Base-by-base conservation (phyloP, 495 filamentous ascomycete species). In the Xylaria bambusicola region DNA sequence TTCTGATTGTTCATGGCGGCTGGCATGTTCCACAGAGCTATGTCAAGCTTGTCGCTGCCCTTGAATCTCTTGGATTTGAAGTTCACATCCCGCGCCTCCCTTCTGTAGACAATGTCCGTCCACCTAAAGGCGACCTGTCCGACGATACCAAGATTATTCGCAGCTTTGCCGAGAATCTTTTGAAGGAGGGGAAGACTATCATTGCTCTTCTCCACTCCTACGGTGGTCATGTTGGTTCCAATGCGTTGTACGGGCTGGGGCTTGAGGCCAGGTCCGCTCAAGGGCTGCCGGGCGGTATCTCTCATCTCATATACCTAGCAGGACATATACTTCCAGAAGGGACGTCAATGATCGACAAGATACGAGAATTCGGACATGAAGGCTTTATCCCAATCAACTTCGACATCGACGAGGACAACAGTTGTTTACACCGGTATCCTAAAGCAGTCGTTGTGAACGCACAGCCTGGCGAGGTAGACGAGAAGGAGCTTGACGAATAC, bases 131-230 rank as follows among this genome's bases (percentile, higher is more conserved):
- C 41, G 65, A 49, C 49, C 64, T 67, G 52, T 66, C 33, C 67
- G 76, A 75, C 60, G 69, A 74, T 49, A 72, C 63, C 2, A 49
- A 26, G 6, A 0, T 69, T 13, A 51, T 69, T 6, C 67, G 69
- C 31, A 27, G 21, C 9, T 68, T 62, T 53, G 70, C 62, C 21
- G 63, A 66, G 48, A 62, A 52, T 23, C 67, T 74, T 23, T 45
- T 68, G 2, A 49, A 63, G n/a, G 49, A 47, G 7, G 69, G 70
- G 45, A 52, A 46, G 10, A 66, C 52, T 15, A 54, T 73, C 0
- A 46, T 72, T 44, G 63, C 59, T 12, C 29, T 76, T 23, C 66
- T 72, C 66, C 73, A 74, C 56, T 74, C 72, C 0, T 70, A 73
- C 62, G 67, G 73, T 46, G 69, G 63, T 3, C 58, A 63, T 20